Evolutionary conservation across 2,329 filamentous ascomycete species (phyloP), one percentile per base, ranked within the genome.

Genomic region (Trichoderma sp.): DNA sequence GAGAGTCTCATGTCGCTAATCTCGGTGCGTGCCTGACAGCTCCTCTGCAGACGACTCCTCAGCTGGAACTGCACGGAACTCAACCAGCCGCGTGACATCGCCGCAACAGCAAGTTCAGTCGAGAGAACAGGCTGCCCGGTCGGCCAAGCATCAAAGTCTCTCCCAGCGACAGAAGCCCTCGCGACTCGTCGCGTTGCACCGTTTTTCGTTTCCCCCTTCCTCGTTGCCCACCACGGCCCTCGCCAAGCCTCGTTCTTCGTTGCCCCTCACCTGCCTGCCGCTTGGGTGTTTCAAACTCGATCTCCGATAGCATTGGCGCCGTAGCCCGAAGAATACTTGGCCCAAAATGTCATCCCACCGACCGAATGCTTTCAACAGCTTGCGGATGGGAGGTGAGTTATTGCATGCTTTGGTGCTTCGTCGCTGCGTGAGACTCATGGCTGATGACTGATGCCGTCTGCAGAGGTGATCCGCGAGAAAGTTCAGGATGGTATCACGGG

Each of bases 381-480:
- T 98, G 83, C 91, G 94, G 83, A 97, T 98, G 93, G 95, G 94
- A 88, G 95, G 94, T 97, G 85, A 89, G 92, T 74, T 51, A 30
- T 50, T 14, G 43, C 7, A 39, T 6, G 15, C n/a, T 9, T n/a
- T 6, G 5, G 3, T 17, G 56, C 34, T 48, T 30, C 56, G 9
- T 62, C n/a, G 48, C 17, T 34, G 3, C 7, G 30, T 28, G 39
- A 30, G 28, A 41, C 43, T 52, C 45, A 52, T 39, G 19, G 15
- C 28, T n/a, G 28, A 26, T 39, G 19, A 19, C 28, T n/a, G 28
- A 26, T 39, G 51, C 41, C 21, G 47, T 34, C 41, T 66, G 28
- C 75, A 98, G 95, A 99, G 85, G 91, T 98, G 70, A 92, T 99
- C 77, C 93, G 93, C 78, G 95, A 99, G 82, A 98, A 97, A 83